A percentile compares a stretch with the other conserved stretches of the same genome.
Evolutionary conservation across 805 yeast genomes (phyloP).

Genomic region (Cyberlindnera suaveolens): DNA sequence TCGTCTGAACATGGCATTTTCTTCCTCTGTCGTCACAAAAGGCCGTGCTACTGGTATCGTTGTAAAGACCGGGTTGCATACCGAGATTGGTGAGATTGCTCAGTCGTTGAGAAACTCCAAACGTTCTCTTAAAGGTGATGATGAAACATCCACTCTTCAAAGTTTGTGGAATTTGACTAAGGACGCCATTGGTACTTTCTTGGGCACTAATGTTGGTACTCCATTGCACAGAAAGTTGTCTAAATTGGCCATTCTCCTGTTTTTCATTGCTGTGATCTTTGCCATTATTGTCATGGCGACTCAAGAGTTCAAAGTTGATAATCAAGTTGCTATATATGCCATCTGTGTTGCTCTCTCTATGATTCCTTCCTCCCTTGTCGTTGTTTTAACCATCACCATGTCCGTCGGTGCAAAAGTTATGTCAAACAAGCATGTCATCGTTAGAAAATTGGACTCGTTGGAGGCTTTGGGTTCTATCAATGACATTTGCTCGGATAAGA

Average conservation of each 20-base stretch:
- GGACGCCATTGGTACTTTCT: conserved; percentile 56
- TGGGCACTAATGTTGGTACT: conserved; percentile 76
- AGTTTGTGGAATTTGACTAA: conserved; percentile 36
- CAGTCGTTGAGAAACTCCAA: conserved; percentile 41
- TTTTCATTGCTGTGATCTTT: conserved; percentile 70
- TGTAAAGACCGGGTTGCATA: conserved; percentile 56
- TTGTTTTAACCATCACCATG: conserved; percentile 80
- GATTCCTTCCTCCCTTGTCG: conserved; percentile 78
- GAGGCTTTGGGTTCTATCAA: conserved; percentile 77
- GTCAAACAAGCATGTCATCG: conserved; percentile 60
- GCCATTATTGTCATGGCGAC: conserved; percentile 87
- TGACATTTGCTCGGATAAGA: conserved; percentile 77
- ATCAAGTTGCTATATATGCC: conserved; percentile 82
- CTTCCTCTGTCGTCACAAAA: conserved; percentile 64
- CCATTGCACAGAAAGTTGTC: conserved; percentile 75
- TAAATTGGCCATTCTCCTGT: conserved; percentile 66
- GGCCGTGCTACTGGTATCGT: conserved; percentile 72
- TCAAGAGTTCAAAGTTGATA: conserved; percentile 66
- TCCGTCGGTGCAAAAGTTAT: conserved; percentile 74
- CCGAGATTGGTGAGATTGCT: conserved; percentile 76
- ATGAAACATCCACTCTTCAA: conserved; percentile 31
- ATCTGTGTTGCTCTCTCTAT: conserved; percentile 74
- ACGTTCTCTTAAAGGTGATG: conserved; percentile 36
- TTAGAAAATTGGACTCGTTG: conserved; percentile 68
- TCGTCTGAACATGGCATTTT: conserved; percentile 62